Base-by-base conservation (phyloP, 164 flowering plant genomes). In the Vitis rupestris region DNA sequence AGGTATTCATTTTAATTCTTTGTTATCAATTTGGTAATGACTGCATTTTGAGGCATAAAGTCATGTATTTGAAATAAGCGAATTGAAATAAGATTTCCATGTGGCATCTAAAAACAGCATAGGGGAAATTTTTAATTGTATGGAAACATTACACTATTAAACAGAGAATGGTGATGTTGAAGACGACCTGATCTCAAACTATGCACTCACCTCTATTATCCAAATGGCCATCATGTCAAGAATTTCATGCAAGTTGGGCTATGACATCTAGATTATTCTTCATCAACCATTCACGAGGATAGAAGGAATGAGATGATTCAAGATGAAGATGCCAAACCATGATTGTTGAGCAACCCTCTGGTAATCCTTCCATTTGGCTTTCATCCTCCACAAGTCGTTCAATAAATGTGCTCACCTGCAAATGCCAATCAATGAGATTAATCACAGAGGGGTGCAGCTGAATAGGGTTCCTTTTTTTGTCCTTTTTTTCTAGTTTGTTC, bases 371-470 rank as follows among this genome's bases (percentile, higher is more conserved):
- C 97, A 94, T 94, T 81, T 90, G 92, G 71, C 85, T 88, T 83
- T 94, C 98, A 78, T 92, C 97, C 82, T 94, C 97, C 61, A 94
- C 93, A 63, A 92, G 37, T 80, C 89, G 92, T 71, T 89, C 90
- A 44, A 94, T 79, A 65, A 94, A 90, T 55, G 84, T 56, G 67
- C 85, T 87, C 48, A 61, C 97, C 98, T 94, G 86, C 67, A 80
- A 54, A 72, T 50, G 23, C 50, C 62, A 57, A 50, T 31, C 37
- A 29, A 10, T 27, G 2, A 55, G 15, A 59, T 75, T 6, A 74
- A 64, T 17, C 44, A 31, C 47, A 65, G 23, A 49, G 50, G 65
- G 9, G 1, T 6, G 44, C 44, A 37, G 44, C 44, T 3, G 44
- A 37, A 37, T 37, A 6, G 44, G 44, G 4, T 37, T 37, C 7